phyloP scores from a whole-genome alignment of 129 eudicot genomes.

The Ambrosia trifida region DNA sequence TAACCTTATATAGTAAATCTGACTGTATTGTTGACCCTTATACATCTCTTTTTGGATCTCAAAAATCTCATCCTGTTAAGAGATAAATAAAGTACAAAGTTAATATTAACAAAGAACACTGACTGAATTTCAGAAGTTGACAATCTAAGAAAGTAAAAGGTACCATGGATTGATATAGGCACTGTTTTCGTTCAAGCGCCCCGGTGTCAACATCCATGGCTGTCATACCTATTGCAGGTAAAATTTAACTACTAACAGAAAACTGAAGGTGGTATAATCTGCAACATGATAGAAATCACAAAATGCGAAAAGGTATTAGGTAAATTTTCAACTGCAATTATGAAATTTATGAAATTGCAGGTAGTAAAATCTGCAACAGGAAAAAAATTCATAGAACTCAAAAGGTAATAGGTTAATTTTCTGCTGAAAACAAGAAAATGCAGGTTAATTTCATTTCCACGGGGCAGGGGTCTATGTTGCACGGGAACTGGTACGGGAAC shows the following conservation, averaged over 20 bases:
- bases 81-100: background rate
- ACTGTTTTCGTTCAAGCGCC: constrained; percentile 58
- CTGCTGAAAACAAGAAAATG: too few species aligned
- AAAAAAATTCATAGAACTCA: too few species aligned
- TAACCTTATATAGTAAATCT: constrained; percentile 78
- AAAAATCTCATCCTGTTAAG: constrained; percentile 62
- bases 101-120: background rate
- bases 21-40: constrained; percentile 95
- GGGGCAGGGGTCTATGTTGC: too few species aligned
- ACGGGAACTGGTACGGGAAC: too few species aligned
- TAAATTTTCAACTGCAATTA: constrained; percentile 23
- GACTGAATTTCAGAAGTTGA: background rate
- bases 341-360: background rate
- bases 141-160: background rate
- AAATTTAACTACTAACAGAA: constrained; percentile 21
- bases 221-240: constrained; percentile 46
- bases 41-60: constrained; percentile 78
- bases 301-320: background rate
- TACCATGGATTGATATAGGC: constrained; percentile 61
- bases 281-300: background rate
- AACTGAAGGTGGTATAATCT: background rate
- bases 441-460: too few species aligned
- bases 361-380: too few species aligned
- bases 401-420: too few species aligned
- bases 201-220: constrained; percentile 60